A percentile compares a stretch with the other conserved stretches of the same genome.
Evolutionary conservation across 2,329 filamentous ascomycete genomes (phyloP).

Genomic region (Byssochlamys sp.): DNA sequence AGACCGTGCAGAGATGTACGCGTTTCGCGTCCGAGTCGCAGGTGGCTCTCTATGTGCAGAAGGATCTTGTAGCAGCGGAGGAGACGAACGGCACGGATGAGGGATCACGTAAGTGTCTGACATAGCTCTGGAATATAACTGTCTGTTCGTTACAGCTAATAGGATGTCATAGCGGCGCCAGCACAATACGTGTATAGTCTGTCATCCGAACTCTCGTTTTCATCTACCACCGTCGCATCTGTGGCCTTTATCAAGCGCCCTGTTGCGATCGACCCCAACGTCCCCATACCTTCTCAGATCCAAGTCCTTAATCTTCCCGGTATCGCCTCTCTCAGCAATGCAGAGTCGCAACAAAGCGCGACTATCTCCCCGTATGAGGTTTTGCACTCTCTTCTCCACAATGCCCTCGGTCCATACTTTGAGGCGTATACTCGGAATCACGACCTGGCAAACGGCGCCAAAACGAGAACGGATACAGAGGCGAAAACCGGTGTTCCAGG

Average conservation of each 20-base stretch:
- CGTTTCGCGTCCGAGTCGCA: constrained; percentile 84
- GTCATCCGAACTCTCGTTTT: constrained; percentile 65
- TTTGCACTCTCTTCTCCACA: constrained; percentile 81
- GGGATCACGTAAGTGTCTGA: constrained; percentile 31
- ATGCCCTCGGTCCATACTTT: constrained; percentile 88
- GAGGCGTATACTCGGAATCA: constrained; percentile 86
- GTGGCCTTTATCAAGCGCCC: constrained; percentile 85
- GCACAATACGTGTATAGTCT: constrained; percentile 63
- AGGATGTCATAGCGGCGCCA: constrained; percentile 14
- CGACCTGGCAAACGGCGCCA: constrained; percentile 54
- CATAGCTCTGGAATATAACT: not conserved
- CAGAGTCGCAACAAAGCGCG: constrained; percentile 59
- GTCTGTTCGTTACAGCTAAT: not conserved
- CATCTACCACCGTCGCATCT: constrained; percentile 70
- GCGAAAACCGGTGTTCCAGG: constrained; percentile 89
- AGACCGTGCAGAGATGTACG: constrained; percentile 77
- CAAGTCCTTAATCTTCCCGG: constrained; percentile 88
- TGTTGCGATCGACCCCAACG: constrained; percentile 70
- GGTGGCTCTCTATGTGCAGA: constrained; percentile 81
- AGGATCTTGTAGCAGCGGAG: constrained; percentile 53
- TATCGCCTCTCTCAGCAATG: constrained; percentile 58
- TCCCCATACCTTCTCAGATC: constrained; percentile 78
- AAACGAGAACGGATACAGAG: constrained; percentile 73
- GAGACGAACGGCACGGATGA: constrained; percentile 33
- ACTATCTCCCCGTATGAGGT: constrained; percentile 80